These are phyloP conservation scores for Setaria italica DNA, from an alignment of 202 grass and related monocot genomes.

Conservation along the genomic window DNA sequence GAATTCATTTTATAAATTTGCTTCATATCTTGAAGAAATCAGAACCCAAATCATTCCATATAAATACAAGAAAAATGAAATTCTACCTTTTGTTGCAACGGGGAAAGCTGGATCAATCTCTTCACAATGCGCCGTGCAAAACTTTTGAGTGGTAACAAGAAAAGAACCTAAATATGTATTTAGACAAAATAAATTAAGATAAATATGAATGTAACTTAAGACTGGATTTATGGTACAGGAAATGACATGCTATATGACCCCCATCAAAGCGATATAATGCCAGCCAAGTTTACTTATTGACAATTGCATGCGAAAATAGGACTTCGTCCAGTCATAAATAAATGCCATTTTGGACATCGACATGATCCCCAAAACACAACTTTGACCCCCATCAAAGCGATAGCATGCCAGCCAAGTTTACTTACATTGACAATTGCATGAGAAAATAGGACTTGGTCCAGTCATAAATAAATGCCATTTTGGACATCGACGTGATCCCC, in stretches of 20 bases:
- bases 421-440: neutral
- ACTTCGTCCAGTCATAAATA: neutral
- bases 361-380: neutral
- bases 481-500: neutral
- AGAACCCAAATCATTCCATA: constrained; percentile 12
- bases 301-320: neutral
- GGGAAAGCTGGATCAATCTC: constrained; percentile 89
- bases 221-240: neutral
- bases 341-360: neutral
- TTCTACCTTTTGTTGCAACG: constrained; percentile 73
- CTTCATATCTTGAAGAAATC: constrained; percentile 6
- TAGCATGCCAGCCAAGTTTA: neutral
- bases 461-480: neutral
- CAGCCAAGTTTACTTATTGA: neutral
- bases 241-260: neutral
- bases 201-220: neutral
- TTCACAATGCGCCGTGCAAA: constrained; percentile 82
- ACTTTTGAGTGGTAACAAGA: constrained; percentile 90
- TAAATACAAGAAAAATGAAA: constrained; percentile 7
- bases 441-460: neutral
- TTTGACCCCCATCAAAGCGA: neutral
- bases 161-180: constrained; percentile 70
- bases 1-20: neutral
- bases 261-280: neutral
- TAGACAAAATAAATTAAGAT: constrained; percentile 41